Base-by-base conservation (phyloP, 2,329 filamentous ascomycete species). In the Penicillium verrucosum region DNA sequence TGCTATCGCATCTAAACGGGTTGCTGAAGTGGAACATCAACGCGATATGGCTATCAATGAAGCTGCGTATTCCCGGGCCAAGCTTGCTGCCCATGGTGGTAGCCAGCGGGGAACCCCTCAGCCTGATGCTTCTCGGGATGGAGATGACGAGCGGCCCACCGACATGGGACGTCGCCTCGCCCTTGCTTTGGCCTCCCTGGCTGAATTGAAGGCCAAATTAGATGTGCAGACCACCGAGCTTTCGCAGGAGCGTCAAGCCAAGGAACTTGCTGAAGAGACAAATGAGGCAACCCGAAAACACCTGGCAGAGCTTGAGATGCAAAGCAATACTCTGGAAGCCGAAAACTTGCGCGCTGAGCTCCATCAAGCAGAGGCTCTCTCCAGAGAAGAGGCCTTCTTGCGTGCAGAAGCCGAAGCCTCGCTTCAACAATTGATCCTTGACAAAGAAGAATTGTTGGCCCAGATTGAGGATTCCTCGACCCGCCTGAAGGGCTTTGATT, bases 1-100 rank as follows among this genome's bases (percentile, higher is more conserved):
- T 12, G 81, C 90, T 8, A 79, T 90, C 54, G 92, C 94, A 9
- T 91, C 92, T 0, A 92, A 89, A 72, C 86, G 93, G 60, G 92
- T 99, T 60, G 92, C 93, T 1, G 92, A 97, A 71, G 89, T 95
- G 1, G 94, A 99, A 72, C 92, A 90, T 70, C 94, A 99, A 77
- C 85, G 95, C 49, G 94, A 99, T 74, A 87, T 89, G 40, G 94
- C 94, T n/a, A 87, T 99, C 52, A 89, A 88, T 66, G 95, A 99
- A 76, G 94, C 94, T 1, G 89, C 94, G 0, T 97, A 97, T 74
- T 90, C 92, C 34, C 96, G 95, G 70, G 92, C 95, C 3, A 97
- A 91, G 70, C 79, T 97, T 50, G 92, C 92, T 30, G 92, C 92
- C 8, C 88, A 92, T 61, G 86, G 85, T 54, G 81, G 81, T n/a